A percentile compares a stretch with the other conserved stretches of the same genome.
Conservation (phyloP, 2,329 filamentous ascomycete genomes). For the Microcyclosporella mali region DNA sequence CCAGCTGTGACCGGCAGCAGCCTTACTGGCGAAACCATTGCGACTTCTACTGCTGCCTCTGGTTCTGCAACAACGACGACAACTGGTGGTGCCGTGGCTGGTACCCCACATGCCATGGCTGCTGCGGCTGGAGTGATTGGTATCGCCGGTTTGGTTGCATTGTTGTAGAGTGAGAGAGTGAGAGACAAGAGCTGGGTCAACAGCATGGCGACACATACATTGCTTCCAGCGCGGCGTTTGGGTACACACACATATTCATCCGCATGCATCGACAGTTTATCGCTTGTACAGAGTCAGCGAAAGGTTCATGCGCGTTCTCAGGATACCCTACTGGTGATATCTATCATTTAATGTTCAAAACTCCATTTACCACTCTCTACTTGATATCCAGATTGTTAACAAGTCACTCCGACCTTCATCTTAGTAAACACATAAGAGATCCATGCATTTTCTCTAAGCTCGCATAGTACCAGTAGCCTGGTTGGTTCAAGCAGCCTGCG, state of each 20-base stretch:
- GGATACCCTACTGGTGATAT: not conserved
- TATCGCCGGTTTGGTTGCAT: constrained; percentile 16
- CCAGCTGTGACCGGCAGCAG: constrained; percentile 6
- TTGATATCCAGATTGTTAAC: not conserved
- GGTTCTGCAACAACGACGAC: constrained; percentile 5
- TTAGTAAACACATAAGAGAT: too few relatives aligned
- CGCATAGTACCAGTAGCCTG: too few relatives aligned
- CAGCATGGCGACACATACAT: not conserved
- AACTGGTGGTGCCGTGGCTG: constrained; percentile 7
- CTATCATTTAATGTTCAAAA: not conserved
- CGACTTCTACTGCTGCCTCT: not conserved
- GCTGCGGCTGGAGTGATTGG: constrained; percentile 17
- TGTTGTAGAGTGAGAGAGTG: constrained; percentile 9
- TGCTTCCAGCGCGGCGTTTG: not conserved
- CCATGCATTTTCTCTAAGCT: too few relatives aligned
- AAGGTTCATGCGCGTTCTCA: not conserved
- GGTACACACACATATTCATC: not conserved
- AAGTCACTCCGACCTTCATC: too few relatives aligned
- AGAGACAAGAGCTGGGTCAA: not conserved
- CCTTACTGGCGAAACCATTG: not conserved
- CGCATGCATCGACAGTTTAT: not conserved
- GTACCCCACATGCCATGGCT: constrained; percentile 11
- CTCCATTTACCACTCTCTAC: not conserved
- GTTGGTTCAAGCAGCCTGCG: too few relatives aligned
- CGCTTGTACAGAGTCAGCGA: not conserved